Conservation (phyloP, 306 rosid species). For the Gleditsia sinensis region DNA sequence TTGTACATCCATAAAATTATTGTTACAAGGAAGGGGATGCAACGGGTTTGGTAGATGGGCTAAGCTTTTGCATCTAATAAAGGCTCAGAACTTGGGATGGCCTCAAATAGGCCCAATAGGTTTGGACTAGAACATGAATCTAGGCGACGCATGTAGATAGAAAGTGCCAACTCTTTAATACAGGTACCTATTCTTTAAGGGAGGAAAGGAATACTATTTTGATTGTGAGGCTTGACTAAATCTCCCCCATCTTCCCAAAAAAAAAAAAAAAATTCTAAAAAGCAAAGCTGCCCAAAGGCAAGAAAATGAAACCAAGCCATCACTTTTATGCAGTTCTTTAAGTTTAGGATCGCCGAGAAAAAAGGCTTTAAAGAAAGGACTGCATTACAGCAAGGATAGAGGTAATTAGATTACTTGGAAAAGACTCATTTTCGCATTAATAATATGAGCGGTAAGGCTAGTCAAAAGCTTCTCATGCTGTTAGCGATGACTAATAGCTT, state of each 20-base stretch:
- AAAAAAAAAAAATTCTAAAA: not conserved
- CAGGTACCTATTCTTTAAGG: slow-evolving; percentile 11
- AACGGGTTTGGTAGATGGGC: too few relatives aligned
- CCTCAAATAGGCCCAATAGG: not conserved
- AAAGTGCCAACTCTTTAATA: not conserved
- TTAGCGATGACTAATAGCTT: not conserved
- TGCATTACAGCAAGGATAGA: not conserved
- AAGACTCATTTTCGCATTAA: slow-evolving; percentile 14
- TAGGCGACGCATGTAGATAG: not conserved
- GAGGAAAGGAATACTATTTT: slow-evolving; percentile 22
- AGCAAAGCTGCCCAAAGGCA: not conserved
- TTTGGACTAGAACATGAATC: not conserved
- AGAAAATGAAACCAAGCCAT: slow-evolving; percentile 1
- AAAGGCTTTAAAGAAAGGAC: slow-evolving; percentile 28
- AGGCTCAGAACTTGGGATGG: not conserved
- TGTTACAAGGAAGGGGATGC: too few relatives aligned
- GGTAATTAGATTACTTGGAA: not conserved
- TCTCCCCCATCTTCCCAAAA: not conserved
- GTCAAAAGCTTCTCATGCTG: not conserved
- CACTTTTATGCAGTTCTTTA: slow-evolving; percentile 19
- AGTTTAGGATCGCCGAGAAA: slow-evolving; percentile 27
- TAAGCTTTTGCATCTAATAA: too few relatives aligned
- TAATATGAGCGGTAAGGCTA: not conserved
- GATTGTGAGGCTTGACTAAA: not conserved
- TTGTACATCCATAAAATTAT: too few relatives aligned